phyloP scores from a whole-genome alignment of 805 yeast genomes.

The Saccharomycopsis fibuligera region DNA sequence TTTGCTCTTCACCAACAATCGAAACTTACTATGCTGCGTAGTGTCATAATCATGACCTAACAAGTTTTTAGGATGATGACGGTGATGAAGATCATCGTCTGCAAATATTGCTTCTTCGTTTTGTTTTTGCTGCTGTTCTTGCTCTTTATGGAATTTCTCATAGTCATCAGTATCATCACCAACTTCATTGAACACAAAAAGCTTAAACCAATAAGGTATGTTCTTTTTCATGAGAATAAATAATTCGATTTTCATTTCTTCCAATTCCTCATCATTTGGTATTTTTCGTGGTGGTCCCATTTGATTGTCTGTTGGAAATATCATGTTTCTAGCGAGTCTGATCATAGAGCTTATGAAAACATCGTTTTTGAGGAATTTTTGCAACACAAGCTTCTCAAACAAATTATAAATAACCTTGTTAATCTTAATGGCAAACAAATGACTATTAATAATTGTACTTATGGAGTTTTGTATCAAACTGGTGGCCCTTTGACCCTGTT shows the following conservation, averaged over 20 bases:
- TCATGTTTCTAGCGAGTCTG: constrained; percentile 29
- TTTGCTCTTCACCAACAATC: constrained; percentile 16
- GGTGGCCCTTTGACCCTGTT: background rate
- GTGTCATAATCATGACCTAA: background rate
- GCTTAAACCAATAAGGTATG: constrained; percentile 25
- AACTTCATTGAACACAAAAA: constrained; percentile 21
- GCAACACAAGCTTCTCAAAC: constrained; percentile 22
- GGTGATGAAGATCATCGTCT: background rate
- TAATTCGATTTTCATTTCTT: constrained; percentile 25
- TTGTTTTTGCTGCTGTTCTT: background rate
- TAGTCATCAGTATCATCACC: constrained; percentile 20
- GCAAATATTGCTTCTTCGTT: background rate
- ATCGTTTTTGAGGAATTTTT: constrained; percentile 21
- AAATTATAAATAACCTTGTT: constrained; percentile 24
- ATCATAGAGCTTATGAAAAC: constrained; percentile 24
- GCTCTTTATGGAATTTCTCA: background rate
- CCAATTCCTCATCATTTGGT: constrained; percentile 37
- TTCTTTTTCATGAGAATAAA: constrained; percentile 24
- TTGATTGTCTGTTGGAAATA: constrained; percentile 45
- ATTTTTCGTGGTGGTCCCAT: constrained; percentile 42
- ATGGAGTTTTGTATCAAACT: constrained; percentile 9
- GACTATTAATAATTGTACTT: constrained; percentile 15
- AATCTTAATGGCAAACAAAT: constrained; percentile 18
- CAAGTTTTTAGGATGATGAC: background rate
- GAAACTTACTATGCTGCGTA: constrained; percentile 2